Evolutionary conservation across 495 filamentous ascomycete species (phyloP).

Genomic region (Glutinoglossum americanum): DNA sequence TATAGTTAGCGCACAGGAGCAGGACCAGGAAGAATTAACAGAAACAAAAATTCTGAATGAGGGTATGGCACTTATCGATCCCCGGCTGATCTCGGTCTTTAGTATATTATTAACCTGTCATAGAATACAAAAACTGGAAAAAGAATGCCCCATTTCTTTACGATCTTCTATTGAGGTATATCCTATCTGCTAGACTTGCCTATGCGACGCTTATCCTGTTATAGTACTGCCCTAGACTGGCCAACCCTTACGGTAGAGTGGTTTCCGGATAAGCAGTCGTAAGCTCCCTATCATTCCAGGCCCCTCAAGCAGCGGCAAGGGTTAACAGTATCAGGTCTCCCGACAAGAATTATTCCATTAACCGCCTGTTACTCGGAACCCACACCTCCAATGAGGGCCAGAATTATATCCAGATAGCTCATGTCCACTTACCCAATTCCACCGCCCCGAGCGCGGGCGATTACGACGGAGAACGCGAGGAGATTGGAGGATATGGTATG

Average conservation of each 20-base stretch:
- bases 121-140: conserved; percentile 99
- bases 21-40: conserved; percentile 45
- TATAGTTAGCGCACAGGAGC: conserved; percentile 23
- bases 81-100: background rate
- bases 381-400: conserved; percentile 72
- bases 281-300: conserved; percentile 9
- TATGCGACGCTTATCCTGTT: background rate
- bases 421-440: conserved; percentile 72
- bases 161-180: conserved; percentile 67
- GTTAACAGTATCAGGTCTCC: conserved; percentile 29
- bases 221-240: conserved; percentile 84
- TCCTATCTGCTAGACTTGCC: background rate
- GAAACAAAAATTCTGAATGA: conserved; percentile 85
- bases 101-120: conserved; percentile 5
- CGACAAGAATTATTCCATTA: conserved; percentile 69
- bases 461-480: conserved; percentile 78
- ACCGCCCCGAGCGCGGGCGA: conserved; percentile 50
- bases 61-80: conserved; percentile 26
- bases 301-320: background rate
- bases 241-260: conserved; percentile 94
- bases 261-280: conserved; percentile 90
- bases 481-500: conserved; percentile 74
- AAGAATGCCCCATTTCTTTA: conserved; percentile 98
- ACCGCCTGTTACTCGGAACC: conserved; percentile 82
- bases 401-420: conserved; percentile 89